Evolutionary conservation across 345 rosid species (phyloP).

Genomic region (Lagerstroemia speciosa): DNA sequence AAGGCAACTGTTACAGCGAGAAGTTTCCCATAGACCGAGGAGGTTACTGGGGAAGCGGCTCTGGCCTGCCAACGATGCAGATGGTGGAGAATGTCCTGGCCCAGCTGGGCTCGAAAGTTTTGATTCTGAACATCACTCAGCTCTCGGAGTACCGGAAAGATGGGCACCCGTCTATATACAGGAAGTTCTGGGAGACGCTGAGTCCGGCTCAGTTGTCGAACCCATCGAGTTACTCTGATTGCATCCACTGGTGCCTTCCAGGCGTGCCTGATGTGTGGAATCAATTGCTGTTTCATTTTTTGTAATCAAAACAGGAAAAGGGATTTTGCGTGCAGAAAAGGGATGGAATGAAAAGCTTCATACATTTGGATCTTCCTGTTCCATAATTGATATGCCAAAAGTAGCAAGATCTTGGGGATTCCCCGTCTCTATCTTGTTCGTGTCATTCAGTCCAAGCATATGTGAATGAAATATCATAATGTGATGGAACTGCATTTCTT

Average conservation of each 20-base stretch:
- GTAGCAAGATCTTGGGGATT: too few relatives aligned
- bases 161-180: slow-evolving; percentile 83
- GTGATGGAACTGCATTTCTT: too few relatives aligned
- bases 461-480: too few relatives aligned
- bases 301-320: slow-evolving; percentile 32
- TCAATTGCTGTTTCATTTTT: slow-evolving; percentile 62
- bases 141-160: slow-evolving; percentile 94
- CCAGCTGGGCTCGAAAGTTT: slow-evolving; percentile 57
- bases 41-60: slow-evolving; percentile 85
- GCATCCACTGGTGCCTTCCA: slow-evolving; percentile 95
- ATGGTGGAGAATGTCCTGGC: slow-evolving; percentile 60
- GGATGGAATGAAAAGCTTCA: too few relatives aligned
- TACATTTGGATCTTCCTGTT: too few relatives aligned
- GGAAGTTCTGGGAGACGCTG: slow-evolving; percentile 90
- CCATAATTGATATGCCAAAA: too few relatives aligned
- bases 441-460: too few relatives aligned
- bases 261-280: slow-evolving; percentile 97
- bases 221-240: slow-evolving; percentile 73
- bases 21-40: slow-evolving; percentile 46
- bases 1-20: slow-evolving; percentile 79
- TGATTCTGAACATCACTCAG: slow-evolving; percentile 78
- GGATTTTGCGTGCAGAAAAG: too few relatives aligned
- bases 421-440: too few relatives aligned
- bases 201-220: slow-evolving; percentile 48
- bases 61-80: slow-evolving; percentile 69